Percentiles rank a stretch among this genome's conserved stretches.
Conservation (phyloP, 2,329 filamentous ascomycete species). For the Neofusicoccum ribis region DNA sequence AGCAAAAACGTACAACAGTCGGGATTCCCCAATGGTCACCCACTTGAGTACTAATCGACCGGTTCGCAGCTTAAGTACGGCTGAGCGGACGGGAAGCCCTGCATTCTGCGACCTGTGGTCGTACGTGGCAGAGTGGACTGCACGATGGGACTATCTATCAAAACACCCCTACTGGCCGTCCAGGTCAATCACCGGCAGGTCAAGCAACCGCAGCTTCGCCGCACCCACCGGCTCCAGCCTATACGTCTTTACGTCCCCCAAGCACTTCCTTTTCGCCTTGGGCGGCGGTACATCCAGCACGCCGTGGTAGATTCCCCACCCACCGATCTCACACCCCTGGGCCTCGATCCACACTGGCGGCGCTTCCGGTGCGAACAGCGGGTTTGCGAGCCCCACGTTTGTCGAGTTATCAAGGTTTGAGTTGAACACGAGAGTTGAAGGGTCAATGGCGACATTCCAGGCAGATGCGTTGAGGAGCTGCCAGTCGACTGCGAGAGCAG, state of each 20-base stretch:
- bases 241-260: constrained; percentile 25
- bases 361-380: constrained; percentile 37
- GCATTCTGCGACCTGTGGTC: no score
- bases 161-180: not conserved
- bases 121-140: no score
- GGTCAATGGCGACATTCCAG: constrained; percentile 42
- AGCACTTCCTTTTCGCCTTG: constrained; percentile 27
- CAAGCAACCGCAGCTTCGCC: constrained; percentile 40
- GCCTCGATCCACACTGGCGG: constrained; percentile 34
- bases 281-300: constrained; percentile 33
- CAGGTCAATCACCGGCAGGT: constrained; percentile 29
- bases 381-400: constrained; percentile 26
- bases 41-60: no score
- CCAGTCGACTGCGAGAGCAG: constrained; percentile 30
- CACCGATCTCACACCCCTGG: constrained; percentile 32
- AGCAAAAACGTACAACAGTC: no score
- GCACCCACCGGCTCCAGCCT: constrained; percentile 39
- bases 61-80: no score
- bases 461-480: constrained; percentile 31
- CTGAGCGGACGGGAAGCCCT: no score
- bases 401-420: not conserved
- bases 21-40: no score
- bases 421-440: constrained; percentile 27
- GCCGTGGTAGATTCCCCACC: constrained; percentile 34
- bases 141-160: not conserved